phyloP scores from a whole-genome alignment of 306 rosid species.

The Lathyrus aphaca region DNA sequence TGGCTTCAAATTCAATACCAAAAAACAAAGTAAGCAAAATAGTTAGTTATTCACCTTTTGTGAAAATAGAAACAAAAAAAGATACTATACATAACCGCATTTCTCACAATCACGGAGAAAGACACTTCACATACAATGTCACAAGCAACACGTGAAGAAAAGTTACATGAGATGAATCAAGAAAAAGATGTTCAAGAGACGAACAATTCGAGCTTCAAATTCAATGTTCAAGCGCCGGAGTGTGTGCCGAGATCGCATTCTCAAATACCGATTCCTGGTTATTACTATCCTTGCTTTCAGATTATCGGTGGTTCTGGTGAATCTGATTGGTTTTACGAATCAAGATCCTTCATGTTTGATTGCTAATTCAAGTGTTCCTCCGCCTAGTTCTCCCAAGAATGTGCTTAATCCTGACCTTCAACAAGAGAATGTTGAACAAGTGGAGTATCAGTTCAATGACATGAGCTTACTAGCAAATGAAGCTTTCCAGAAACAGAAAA shows the following conservation, averaged over 20 bases:
- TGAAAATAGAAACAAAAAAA: no score
- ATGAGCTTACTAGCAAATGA: slow-evolving; percentile 92
- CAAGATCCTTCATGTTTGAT: no score
- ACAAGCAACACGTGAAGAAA: slow-evolving; percentile 56
- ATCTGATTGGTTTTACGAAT: no score
- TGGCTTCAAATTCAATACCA: slow-evolving; percentile 46
- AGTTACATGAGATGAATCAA: slow-evolving; percentile 31
- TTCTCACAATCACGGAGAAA: no score
- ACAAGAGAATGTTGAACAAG: slow-evolving; percentile 85
- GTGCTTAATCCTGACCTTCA: slow-evolving; percentile 68
- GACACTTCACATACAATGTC: no score
- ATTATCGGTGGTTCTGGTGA: no score
- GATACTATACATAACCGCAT: no score
- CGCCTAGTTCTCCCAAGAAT: no score
- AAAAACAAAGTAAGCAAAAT: slow-evolving; percentile 31
- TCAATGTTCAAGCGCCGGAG: slow-evolving; percentile 93
- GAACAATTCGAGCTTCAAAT: slow-evolving; percentile 54
- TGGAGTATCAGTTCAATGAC: slow-evolving; percentile 88
- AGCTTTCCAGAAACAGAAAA: slow-evolving; percentile 72
- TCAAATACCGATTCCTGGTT: no score
- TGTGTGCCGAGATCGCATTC: slow-evolving; percentile 81
- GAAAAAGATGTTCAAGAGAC: slow-evolving; percentile 48
- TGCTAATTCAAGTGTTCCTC: no score
- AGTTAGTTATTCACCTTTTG: no score
- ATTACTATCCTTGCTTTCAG: no score